Base-by-base conservation (phyloP, 1,284 basidiomycete genomes). In the Sanghuangporus baumii region DNA sequence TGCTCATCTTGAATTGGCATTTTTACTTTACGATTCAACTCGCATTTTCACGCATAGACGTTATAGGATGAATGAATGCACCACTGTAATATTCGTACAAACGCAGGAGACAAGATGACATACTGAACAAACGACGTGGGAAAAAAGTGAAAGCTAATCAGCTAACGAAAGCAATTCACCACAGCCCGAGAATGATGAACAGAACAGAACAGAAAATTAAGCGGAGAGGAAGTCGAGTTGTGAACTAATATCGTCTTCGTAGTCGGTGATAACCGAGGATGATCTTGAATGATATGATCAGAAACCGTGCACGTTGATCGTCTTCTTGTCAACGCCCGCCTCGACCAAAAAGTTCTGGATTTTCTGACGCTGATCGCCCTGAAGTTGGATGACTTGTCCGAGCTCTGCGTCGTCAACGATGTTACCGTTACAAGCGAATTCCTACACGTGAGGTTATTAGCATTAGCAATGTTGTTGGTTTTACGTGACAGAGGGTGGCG, bases 361-460 rank as follows among this genome's bases (percentile, higher is more conserved):
- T 85, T 96, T 94, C 74, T 83, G 75, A 67, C 97, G 88, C 78
- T 99, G 97, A 79, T 99, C 97, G 69, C 97, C 97, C 78, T 99
- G 97, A 69, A 99, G 88, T 80, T 99, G 97, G 74, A 99, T 96
- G 74, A 99, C 93, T 79, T 96, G 86, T 64, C 97, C 97, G 79
- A 95, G 88, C 79, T 97, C 94, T 77, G 94, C 92, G 80, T 97
- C 94, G 67, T 97, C 93, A 70, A 98, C 93, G 71, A 99, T 85
- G 67, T 93, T 97, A 69, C 97, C 97, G 80, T 99, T 99, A 84
- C 97, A 99, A 66, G 97, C 97, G 71, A 99, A 98, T 81, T 98
- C 95, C 93, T 97, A 72, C 26, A 47, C 9, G 23, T 26, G 18
- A 26, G 59, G 40, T 54, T 31, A 62, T 63, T 36, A 51, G 11